Evolutionary conservation across 345 rosid species (phyloP).

Genomic region (Turritis glabra): DNA sequence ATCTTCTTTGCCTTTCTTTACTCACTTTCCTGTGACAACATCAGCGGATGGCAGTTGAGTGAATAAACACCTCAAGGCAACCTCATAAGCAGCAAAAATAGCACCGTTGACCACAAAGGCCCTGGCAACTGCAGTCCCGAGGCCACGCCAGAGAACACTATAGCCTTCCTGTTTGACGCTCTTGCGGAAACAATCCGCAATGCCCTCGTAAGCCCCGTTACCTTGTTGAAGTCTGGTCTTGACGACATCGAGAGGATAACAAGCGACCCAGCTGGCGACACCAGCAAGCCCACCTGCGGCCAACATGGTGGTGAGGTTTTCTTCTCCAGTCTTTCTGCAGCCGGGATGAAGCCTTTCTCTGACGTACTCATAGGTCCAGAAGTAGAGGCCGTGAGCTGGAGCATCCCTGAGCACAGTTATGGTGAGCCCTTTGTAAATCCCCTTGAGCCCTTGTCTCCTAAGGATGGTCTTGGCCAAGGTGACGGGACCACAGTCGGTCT

Average conservation of each 20-base stretch:
- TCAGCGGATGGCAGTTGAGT: conserved; percentile 46
- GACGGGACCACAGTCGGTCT: conserved; percentile 51
- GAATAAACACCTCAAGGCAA: conserved; percentile 79
- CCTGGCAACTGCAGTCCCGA: conserved; percentile 95
- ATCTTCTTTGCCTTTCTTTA: background rate
- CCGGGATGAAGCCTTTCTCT: conserved; percentile 87
- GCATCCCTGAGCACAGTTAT: conserved; percentile 83
- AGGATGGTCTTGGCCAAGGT: conserved; percentile 62
- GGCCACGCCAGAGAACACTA: conserved; percentile 79
- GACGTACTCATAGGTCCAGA: conserved; percentile 87
- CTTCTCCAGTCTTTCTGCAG: conserved; percentile 74
- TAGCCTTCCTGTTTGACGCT: conserved; percentile 71
- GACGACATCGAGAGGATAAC: conserved; percentile 85
- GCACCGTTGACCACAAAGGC: conserved; percentile 96
- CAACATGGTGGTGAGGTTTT: conserved; percentile 73
- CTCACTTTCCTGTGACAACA: conserved; percentile 16
- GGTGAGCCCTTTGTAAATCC: conserved; percentile 72
- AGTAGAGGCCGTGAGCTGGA: conserved; percentile 80
- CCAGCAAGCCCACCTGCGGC: conserved; percentile 87
- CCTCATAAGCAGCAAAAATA: conserved; percentile 80
- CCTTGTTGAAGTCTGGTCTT: conserved; percentile 78
- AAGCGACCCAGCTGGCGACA: conserved; percentile 87
- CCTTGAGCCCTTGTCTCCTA: conserved; percentile 56
- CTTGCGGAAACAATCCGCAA: conserved; percentile 61
- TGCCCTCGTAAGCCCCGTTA: conserved; percentile 59